phyloP scores from a whole-genome alignment of 2,329 filamentous ascomycete genomes.

The Verticillium albo-atrum region DNA sequence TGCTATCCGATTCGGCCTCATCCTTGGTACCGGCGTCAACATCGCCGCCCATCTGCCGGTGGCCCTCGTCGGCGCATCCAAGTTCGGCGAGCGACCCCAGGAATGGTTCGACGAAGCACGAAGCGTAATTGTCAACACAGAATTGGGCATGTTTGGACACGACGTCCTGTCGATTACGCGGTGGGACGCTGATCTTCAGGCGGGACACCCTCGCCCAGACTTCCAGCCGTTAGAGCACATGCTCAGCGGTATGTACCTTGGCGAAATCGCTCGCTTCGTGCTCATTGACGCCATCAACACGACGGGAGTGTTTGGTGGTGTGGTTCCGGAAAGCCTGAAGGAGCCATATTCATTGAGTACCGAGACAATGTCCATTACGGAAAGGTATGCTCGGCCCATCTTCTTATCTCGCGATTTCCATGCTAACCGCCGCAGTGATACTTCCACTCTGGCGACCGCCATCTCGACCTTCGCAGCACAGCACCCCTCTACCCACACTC shows the following conservation, averaged over 20 bases:
- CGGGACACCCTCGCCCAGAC: constrained; percentile 48
- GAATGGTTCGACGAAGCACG: constrained; percentile 54
- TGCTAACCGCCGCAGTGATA: not conserved
- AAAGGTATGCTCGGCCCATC: constrained; percentile 39
- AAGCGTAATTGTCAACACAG: constrained; percentile 64
- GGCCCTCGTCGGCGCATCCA: constrained; percentile 45
- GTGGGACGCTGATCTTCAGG: constrained; percentile 54
- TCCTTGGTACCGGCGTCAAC: constrained; percentile 65
- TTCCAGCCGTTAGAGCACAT: constrained; percentile 61
- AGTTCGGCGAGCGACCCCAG: constrained; percentile 51
- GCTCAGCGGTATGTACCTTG: constrained; percentile 62
- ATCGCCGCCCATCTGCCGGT: constrained; percentile 61
- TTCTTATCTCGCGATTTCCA: not conserved
- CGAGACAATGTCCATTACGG: constrained; percentile 53
- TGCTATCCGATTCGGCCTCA: constrained; percentile 58
- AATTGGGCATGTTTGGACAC: constrained; percentile 62
- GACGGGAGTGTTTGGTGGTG: constrained; percentile 50
- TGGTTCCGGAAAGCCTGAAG: constrained; percentile 48
- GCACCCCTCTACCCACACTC: constrained; percentile 40
- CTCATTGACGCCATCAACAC: constrained; percentile 55
- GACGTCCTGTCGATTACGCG: constrained; percentile 54
- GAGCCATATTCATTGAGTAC: constrained; percentile 55
- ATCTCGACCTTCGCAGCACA: constrained; percentile 42
- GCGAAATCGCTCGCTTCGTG: constrained; percentile 57
- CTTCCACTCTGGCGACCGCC: constrained; percentile 32